phyloP scores from a whole-genome alignment of 139 green algal genomes.

The Tetraselmis striata region DNA sequence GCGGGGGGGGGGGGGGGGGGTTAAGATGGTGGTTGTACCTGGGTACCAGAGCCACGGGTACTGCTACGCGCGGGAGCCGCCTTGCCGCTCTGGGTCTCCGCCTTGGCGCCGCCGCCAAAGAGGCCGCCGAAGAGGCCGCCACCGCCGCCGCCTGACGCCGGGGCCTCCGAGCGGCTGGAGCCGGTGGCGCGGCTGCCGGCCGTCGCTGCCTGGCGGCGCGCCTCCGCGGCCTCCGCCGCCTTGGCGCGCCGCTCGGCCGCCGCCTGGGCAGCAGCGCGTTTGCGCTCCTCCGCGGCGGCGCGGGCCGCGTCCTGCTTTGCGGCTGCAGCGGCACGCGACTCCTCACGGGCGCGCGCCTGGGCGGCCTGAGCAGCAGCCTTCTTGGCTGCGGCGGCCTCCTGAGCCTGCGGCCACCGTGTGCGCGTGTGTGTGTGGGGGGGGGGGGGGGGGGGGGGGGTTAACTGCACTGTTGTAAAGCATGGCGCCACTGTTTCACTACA shows the following conservation, averaged over 20 bases:
- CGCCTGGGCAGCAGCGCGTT: not conserved
- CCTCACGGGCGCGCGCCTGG: not conserved
- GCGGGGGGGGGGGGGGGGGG: too few relatives aligned
- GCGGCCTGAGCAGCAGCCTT: not conserved
- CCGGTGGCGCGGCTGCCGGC: not conserved
- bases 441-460: too few relatives aligned
- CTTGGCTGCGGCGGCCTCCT: not conserved
- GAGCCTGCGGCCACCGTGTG: not conserved
- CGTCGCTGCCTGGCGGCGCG: not conserved
- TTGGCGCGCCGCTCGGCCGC: not conserved
- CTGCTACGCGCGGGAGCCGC: not conserved
- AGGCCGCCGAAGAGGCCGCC: constrained; percentile 1
- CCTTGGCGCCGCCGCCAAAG: not conserved
- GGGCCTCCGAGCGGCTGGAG: too few relatives aligned
- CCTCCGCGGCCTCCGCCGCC: not conserved
- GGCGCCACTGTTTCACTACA: too few relatives aligned
- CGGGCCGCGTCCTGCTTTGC: not conserved
- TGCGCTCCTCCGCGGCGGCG: not conserved
- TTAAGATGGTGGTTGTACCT: too few relatives aligned
- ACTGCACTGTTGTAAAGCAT: too few relatives aligned
- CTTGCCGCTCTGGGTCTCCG: not conserved
- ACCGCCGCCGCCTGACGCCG: not conserved
- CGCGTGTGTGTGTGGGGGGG: too few relatives aligned
- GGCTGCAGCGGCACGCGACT: not conserved
- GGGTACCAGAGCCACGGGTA: not conserved